phyloP scores from a whole-genome alignment of 192 early-diverging fungal species.

The Gonapodya sp. region DNA sequence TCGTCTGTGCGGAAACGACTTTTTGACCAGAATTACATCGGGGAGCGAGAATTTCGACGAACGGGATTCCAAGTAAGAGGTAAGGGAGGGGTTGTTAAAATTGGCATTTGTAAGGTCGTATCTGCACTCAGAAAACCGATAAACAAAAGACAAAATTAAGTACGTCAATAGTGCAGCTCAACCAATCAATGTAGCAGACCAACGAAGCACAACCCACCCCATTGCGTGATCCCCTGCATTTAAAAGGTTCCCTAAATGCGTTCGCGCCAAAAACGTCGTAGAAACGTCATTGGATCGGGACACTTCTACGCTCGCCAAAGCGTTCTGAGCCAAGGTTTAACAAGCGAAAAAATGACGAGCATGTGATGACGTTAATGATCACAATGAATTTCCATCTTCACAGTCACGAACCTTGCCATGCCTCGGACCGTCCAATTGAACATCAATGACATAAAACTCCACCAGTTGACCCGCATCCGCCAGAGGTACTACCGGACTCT shows the following conservation, averaged over 20 bases:
- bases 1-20: constrained; percentile 79
- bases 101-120: constrained; percentile 76
- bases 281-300: constrained; percentile 69
- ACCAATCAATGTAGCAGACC: background rate
- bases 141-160: background rate
- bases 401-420: constrained; percentile 37
- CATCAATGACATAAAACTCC: constrained; percentile 94
- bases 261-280: constrained; percentile 66
- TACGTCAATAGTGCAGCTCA: background rate
- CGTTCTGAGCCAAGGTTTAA: constrained; percentile 20
- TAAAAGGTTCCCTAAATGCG: constrained; percentile 85
- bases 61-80: constrained; percentile 36
- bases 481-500: constrained; percentile 65
- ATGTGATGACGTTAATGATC: background rate
- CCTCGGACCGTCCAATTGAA: constrained; percentile 67
- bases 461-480: constrained; percentile 68
- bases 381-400: background rate
- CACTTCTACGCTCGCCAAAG: constrained; percentile 80
- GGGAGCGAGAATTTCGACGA: constrained; percentile 49
- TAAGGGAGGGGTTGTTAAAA: constrained; percentile 84
- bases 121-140: background rate
- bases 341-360: too few species aligned
- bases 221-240: constrained; percentile 83
- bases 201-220: constrained; percentile 58
- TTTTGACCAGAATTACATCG: constrained; percentile 86